Conservation (phyloP, 805 yeast species). For the Metschnikowia henanensis region DNA sequence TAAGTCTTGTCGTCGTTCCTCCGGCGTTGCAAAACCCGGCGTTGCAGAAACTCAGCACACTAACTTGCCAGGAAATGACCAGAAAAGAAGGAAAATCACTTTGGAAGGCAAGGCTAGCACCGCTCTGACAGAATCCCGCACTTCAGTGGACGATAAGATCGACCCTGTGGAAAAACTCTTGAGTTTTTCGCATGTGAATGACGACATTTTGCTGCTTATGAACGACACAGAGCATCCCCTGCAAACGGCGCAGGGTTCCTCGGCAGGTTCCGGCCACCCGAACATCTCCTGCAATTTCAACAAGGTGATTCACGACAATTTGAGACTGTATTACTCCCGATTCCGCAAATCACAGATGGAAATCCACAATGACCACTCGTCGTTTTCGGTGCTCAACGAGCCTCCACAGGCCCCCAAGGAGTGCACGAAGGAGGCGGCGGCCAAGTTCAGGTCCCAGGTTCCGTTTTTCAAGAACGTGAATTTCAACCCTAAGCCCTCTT, state of each 20-base stretch:
- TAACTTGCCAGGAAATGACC: conserved; percentile 10
- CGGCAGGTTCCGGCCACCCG: conserved; percentile 2
- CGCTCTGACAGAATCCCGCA: background rate
- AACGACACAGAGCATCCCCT: conserved; percentile 17
- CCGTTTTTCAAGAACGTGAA: conserved; percentile 41
- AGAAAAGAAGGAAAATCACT: conserved; percentile 5
- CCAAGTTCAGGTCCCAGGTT: conserved; percentile 19
- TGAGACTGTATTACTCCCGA: conserved; percentile 31
- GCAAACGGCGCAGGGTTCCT: background rate
- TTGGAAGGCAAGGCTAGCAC: background rate
- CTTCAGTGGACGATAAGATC: conserved; percentile 30
- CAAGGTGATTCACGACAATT: conserved; percentile 39
- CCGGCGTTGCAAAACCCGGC: conserved; percentile 23
- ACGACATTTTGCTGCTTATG: conserved; percentile 31
- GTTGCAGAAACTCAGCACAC: conserved; percentile 7
- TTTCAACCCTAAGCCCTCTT: conserved; percentile 29
- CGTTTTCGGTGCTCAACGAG: conserved; percentile 29
- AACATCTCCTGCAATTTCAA: conserved; percentile 32
- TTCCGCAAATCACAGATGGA: conserved; percentile 31
- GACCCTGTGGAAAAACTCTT: conserved; percentile 45
- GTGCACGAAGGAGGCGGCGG: conserved; percentile 1
- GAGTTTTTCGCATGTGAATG: conserved; percentile 32
- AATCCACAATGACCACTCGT: conserved; percentile 33
- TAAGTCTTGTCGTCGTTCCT: conserved; percentile 33
- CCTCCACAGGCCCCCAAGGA: conserved; percentile 1